Percentiles rank a stretch among this genome's conserved stretches.
phyloP scores from a whole-genome alignment of 2,329 filamentous ascomycete species.

The Hypoxylon sp. region DNA sequence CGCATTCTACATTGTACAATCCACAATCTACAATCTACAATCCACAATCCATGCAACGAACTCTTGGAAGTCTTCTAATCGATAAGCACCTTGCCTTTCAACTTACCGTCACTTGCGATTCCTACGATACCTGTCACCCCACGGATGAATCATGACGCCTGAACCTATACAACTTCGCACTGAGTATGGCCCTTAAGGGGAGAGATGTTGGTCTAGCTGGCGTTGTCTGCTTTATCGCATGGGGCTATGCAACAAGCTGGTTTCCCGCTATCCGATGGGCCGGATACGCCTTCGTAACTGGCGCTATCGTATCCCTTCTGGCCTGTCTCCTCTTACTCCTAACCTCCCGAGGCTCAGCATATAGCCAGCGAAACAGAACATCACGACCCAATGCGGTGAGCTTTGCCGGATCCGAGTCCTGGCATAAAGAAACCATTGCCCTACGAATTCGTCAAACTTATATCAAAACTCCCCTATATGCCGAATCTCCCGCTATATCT shows the following conservation, averaged over 20 bases:
- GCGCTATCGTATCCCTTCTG: conserved; percentile 70
- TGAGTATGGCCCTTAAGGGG: conserved; percentile 78
- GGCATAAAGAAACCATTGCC: conserved; percentile 78
- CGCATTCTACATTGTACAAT: background rate
- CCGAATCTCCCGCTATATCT: conserved; percentile 82
- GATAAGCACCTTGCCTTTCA: conserved; percentile 41
- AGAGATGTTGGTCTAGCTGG: conserved; percentile 79
- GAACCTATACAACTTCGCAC: conserved; percentile 53
- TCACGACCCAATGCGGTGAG: conserved; percentile 63
- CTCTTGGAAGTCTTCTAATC: conserved; percentile 29
- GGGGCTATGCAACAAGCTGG: conserved; percentile 89
- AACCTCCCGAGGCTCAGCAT: conserved; percentile 69
- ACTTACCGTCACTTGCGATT: conserved; percentile 34
- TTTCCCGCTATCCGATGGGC: conserved; percentile 86
- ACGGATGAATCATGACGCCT: conserved; percentile 54
- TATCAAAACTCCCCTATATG: conserved; percentile 77
- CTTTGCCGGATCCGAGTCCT: conserved; percentile 75
- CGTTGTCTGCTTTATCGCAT: conserved; percentile 83
- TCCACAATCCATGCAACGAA: background rate
- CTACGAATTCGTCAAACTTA: conserved; percentile 78
- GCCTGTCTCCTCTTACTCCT: conserved; percentile 72
- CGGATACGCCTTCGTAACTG: conserved; percentile 85
- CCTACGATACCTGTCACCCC: conserved; percentile 28
- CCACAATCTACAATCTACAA: background rate
- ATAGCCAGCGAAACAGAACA: conserved; percentile 59